Evolutionary conservation across 1,284 basidiomycete species (phyloP).

Genomic region (Boletus smithii): DNA sequence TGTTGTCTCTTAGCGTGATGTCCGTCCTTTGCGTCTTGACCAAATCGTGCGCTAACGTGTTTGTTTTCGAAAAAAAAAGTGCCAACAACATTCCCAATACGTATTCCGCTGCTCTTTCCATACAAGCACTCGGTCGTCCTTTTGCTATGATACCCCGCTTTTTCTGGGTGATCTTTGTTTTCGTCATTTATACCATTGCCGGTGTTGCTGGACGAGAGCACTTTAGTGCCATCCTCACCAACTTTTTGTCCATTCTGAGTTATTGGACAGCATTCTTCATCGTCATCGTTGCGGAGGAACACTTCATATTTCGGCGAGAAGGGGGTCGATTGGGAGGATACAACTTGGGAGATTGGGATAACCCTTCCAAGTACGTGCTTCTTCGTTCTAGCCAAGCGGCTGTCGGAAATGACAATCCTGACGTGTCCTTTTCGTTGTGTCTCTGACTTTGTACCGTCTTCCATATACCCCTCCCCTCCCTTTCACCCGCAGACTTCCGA

Average conservation of each 20-base stretch:
- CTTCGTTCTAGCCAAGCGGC: background rate
- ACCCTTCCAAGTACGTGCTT: conserved; percentile 37
- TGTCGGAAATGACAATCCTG: background rate
- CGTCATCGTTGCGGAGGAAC: conserved; percentile 56
- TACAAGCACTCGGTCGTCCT: conserved; percentile 52
- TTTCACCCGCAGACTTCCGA: conserved; percentile 41
- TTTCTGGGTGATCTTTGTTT: conserved; percentile 55
- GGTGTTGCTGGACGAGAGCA: conserved; percentile 61
- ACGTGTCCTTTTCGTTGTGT: too few species aligned
- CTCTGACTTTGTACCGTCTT: too few species aligned
- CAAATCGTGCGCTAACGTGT: background rate
- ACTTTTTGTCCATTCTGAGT: conserved; percentile 53
- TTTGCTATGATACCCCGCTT: conserved; percentile 58
- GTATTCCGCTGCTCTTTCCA: conserved; percentile 55
- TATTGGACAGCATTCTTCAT: conserved; percentile 66
- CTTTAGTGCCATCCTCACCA: conserved; percentile 56
- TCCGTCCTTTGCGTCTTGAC: conserved; percentile 19
- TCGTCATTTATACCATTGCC: conserved; percentile 54
- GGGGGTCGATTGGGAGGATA: conserved; percentile 48
- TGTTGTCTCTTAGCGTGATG: conserved; percentile 55
- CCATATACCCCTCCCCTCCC: too few species aligned
- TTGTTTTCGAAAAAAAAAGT: conserved; percentile 25
- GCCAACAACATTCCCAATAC: conserved; percentile 61
- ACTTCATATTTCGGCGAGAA: conserved; percentile 51
- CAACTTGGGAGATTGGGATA: conserved; percentile 55